phyloP scores from a whole-genome alignment of 2,329 filamentous ascomycete species.

The Pyrenochaeta sp. region DNA sequence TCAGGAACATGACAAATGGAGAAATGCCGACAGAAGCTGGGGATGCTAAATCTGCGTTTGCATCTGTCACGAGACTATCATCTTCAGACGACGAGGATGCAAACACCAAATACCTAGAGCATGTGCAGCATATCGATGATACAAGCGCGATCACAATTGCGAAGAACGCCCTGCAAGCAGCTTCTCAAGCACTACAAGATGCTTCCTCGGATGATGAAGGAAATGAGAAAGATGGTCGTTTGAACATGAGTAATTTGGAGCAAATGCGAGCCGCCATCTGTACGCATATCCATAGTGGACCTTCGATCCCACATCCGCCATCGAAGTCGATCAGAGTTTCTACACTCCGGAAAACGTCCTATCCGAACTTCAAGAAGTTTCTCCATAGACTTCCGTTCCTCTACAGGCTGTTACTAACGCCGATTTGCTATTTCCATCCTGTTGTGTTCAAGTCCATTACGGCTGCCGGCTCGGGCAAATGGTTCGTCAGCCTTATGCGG shows the following conservation, averaged over 20 bases:
- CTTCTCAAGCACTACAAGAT: constrained; percentile 33
- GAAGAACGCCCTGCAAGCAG: constrained; percentile 29
- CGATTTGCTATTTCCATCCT: constrained; percentile 63
- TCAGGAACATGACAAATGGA: constrained; percentile 52
- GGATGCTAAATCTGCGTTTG: constrained; percentile 46
- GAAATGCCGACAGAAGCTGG: constrained; percentile 40
- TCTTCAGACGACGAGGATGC: constrained; percentile 57
- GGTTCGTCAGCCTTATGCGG: constrained; percentile 58
- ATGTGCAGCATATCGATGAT: constrained; percentile 46
- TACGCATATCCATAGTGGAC: constrained; percentile 57
- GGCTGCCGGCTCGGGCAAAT: constrained; percentile 60
- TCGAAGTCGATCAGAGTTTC: constrained; percentile 58
- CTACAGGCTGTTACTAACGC: constrained; percentile 57
- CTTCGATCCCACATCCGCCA: constrained; percentile 62
- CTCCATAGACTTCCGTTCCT: constrained; percentile 61
- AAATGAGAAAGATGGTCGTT: constrained; percentile 20
- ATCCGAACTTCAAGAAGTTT: constrained; percentile 54
- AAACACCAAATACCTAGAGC: constrained; percentile 52
- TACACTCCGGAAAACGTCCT: constrained; percentile 55
- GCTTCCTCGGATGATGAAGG: constrained; percentile 34
- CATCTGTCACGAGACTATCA: constrained; percentile 54
- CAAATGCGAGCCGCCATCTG: constrained; percentile 61
- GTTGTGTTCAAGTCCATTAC: constrained; percentile 61
- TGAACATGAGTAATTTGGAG: constrained; percentile 49
- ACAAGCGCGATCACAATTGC: constrained; percentile 42